phyloP scores from a whole-genome alignment of 495 filamentous ascomycete genomes.

The Lophium mytilinum region DNA sequence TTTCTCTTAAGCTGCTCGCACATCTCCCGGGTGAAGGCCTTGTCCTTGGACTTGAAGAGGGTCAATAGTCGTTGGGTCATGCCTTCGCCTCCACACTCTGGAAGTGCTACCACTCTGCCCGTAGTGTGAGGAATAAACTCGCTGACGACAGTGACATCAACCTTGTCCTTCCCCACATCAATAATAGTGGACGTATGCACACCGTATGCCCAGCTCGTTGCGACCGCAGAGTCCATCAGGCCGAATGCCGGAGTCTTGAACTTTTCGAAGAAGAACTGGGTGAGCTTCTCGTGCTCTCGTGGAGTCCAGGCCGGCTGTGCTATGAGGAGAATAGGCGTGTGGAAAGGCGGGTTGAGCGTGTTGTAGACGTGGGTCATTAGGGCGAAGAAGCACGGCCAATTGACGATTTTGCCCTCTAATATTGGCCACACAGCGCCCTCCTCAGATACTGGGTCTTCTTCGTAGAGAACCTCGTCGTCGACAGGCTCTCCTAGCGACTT shows the following conservation, averaged over 20 bases:
- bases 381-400: slow-evolving; percentile 88
- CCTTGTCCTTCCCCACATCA: slow-evolving; percentile 84
- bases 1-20: slow-evolving; percentile 92
- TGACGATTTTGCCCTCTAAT: slow-evolving; percentile 68
- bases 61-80: slow-evolving; percentile 71
- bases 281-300: slow-evolving; percentile 70
- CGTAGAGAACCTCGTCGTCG: slow-evolving; percentile 47
- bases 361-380: slow-evolving; percentile 82
- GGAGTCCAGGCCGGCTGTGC: slow-evolving; percentile 78
- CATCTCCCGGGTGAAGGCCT: slow-evolving; percentile 76
- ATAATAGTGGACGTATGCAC: slow-evolving; percentile 68
- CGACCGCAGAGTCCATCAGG: slow-evolving; percentile 75
- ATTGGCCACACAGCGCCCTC: slow-evolving; percentile 89
- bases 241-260: slow-evolving; percentile 88
- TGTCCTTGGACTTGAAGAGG: slow-evolving; percentile 58
- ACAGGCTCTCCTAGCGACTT: slow-evolving; percentile 36
- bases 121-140: slow-evolving; percentile 62
- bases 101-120: slow-evolving; percentile 54
- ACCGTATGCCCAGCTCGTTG: slow-evolving; percentile 76
- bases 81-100: slow-evolving; percentile 72
- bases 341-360: slow-evolving; percentile 78
- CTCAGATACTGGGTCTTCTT: slow-evolving; percentile 79
- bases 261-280: slow-evolving; percentile 92
- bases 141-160: slow-evolving; percentile 79
- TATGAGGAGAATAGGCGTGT: slow-evolving; percentile 87